Conservation (phyloP, 2,329 filamentous ascomycete species). For the Talaromyces islandicus region DNA sequence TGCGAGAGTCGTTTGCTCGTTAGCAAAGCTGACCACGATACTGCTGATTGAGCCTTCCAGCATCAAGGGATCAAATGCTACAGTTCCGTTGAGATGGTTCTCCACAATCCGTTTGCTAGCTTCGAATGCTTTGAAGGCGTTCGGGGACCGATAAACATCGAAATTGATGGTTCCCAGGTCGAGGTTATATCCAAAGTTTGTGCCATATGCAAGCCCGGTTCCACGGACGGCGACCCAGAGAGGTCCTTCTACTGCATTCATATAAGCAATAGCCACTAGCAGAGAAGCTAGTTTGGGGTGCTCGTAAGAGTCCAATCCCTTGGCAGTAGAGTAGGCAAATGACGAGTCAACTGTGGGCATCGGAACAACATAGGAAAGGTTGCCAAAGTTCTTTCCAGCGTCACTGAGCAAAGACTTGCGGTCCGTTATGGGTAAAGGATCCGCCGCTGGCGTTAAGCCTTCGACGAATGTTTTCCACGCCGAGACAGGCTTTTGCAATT, state of each 20-base stretch:
- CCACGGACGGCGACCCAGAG: slow-evolving; percentile 91
- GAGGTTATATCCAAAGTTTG: slow-evolving; percentile 68
- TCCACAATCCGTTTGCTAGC: slow-evolving; percentile 70
- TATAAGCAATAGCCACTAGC: slow-evolving; percentile 82
- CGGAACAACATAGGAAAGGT: slow-evolving; percentile 71
- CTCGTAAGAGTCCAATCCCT: slow-evolving; percentile 67
- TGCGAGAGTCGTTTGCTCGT: slow-evolving; percentile 81
- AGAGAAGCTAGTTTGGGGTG: slow-evolving; percentile 76
- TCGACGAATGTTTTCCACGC: slow-evolving; percentile 66
- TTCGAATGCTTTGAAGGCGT: slow-evolving; percentile 77
- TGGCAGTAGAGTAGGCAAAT: slow-evolving; percentile 69
- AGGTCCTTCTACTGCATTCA: slow-evolving; percentile 89
- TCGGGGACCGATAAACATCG: slow-evolving; percentile 82
- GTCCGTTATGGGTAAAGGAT: slow-evolving; percentile 65
- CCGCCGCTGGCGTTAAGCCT: slow-evolving; percentile 46
- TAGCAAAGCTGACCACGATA: slow-evolving; percentile 79
- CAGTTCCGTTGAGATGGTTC: slow-evolving; percentile 65
- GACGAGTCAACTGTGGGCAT: slow-evolving; percentile 92
- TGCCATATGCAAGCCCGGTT: slow-evolving; percentile 87
- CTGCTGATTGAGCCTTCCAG: slow-evolving; percentile 86
- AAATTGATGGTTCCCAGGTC: slow-evolving; percentile 78
- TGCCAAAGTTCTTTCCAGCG: slow-evolving; percentile 69
- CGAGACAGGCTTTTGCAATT: slow-evolving; percentile 67
- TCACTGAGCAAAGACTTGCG: slow-evolving; percentile 66
- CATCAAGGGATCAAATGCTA: slow-evolving; percentile 69